A percentile compares a stretch with the other conserved stretches of the same genome.
These are phyloP conservation scores for Erodium maritimum DNA, from an alignment of 345 rosid genomes.

Conservation along the genomic window DNA sequence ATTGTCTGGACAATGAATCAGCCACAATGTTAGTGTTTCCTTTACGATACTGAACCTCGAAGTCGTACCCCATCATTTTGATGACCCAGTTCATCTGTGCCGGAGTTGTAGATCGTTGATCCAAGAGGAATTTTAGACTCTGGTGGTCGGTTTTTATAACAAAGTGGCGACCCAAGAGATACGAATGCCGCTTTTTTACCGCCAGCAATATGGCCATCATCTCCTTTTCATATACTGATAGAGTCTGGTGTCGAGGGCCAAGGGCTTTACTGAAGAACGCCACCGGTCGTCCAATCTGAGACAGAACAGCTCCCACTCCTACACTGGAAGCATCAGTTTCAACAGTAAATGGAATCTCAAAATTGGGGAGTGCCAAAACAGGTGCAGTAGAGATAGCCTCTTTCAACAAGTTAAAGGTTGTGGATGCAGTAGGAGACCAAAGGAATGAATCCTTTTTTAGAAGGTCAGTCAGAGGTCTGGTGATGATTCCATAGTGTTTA, in stretches of 20 bases:
- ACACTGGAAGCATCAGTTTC: conserved; percentile 1
- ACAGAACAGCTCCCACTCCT: background rate
- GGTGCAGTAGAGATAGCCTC: background rate
- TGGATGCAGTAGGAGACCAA: background rate
- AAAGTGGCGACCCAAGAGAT: background rate
- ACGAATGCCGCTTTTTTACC: background rate
- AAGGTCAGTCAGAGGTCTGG: background rate
- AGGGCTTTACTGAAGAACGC: background rate
- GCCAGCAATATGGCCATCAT: background rate
- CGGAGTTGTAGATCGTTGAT: background rate
- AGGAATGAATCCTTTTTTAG: background rate
- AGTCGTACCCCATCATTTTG: background rate
- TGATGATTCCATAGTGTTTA: background rate
- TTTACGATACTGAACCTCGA: background rate
- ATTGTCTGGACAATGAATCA: background rate
- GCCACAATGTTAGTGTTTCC: background rate
- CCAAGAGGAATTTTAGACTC: background rate
- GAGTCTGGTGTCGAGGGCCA: background rate
- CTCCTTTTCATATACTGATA: background rate
- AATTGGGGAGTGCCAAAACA: background rate
- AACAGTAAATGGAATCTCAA: background rate
- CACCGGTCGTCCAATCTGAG: background rate
- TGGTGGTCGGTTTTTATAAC: background rate
- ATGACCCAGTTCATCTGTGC: background rate
- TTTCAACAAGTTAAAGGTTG: background rate